phyloP scores from a whole-genome alignment of 805 yeast genomes.

The Metschnikowia matae region DNA sequence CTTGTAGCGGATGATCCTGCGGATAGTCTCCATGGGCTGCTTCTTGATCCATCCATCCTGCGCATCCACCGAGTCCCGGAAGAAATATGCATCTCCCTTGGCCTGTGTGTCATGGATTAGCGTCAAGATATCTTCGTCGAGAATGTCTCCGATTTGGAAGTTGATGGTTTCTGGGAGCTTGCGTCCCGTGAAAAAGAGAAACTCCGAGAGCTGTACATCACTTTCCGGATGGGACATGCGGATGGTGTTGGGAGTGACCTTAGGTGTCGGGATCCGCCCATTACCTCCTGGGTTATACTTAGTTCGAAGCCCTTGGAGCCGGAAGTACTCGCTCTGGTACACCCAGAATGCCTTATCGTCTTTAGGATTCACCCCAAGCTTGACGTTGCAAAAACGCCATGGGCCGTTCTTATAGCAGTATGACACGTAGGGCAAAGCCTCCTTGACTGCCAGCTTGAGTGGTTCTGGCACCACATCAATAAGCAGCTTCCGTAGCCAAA shows the following conservation, averaged over 20 bases:
- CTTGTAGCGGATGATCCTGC: constrained; percentile 71
- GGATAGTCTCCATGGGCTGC: constrained; percentile 56
- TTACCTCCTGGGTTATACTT: constrained; percentile 7
- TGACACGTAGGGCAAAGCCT: constrained; percentile 80
- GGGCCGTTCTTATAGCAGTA: constrained; percentile 87
- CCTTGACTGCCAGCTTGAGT: constrained; percentile 49
- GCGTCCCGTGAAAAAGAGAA: constrained; percentile 66
- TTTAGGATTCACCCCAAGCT: constrained; percentile 75
- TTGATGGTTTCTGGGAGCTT: constrained; percentile 64
- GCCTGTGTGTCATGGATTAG: constrained; percentile 34
- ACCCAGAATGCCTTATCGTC: constrained; percentile 48
- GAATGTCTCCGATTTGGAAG: constrained; percentile 75
- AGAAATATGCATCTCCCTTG: constrained; percentile 35
- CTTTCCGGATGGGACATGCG: constrained; percentile 13
- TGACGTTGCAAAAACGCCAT: constrained; percentile 84
- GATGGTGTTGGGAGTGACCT: constrained; percentile 27
- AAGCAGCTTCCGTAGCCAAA: constrained; percentile 80
- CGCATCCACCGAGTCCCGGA: constrained; percentile 36
- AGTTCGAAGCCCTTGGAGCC: constrained; percentile 38
- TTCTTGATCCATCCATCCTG: constrained; percentile 79
- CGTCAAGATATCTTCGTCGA: constrained; percentile 55
- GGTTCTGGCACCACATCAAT: constrained; percentile 49
- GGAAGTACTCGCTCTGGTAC: constrained; percentile 85
- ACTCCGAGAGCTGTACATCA: constrained; percentile 24
- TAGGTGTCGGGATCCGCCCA: constrained; percentile 3